Evolutionary conservation across 2,329 filamentous ascomycete genomes (phyloP).

Genomic region (Grosmannia serpens): DNA sequence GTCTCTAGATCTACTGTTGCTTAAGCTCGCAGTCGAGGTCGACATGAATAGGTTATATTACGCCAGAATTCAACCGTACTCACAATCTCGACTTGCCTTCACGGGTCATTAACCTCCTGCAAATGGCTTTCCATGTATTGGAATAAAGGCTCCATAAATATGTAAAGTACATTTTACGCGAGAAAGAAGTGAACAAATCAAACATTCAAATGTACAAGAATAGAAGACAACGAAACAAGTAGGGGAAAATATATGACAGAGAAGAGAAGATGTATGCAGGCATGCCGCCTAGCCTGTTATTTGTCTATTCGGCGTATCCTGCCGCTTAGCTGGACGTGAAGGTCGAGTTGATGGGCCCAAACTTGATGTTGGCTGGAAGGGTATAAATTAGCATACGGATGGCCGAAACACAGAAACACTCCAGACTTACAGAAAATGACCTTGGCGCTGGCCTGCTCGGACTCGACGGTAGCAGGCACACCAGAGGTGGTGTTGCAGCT

Average conservation of each 20-base stretch:
- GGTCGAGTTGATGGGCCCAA: slow-evolving; percentile 20
- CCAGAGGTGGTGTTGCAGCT: slow-evolving; percentile 32
- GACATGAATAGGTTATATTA: too few relatives aligned
- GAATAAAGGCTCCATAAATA: background rate
- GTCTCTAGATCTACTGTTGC: too few relatives aligned
- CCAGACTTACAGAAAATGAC: slow-evolving; percentile 24
- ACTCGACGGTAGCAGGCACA: slow-evolving; percentile 30
- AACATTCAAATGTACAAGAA: slow-evolving; percentile 1
- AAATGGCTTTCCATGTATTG: background rate
- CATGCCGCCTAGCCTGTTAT: background rate
- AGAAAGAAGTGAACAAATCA: background rate
- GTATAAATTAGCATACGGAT: background rate
- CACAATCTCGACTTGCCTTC: too few relatives aligned
- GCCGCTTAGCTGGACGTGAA: slow-evolving; percentile 12
- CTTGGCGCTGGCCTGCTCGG: slow-evolving; percentile 17
- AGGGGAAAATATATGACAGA: background rate
- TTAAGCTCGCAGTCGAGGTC: too few relatives aligned
- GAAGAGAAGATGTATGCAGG: background rate
- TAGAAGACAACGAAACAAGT: background rate
- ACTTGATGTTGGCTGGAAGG: slow-evolving; percentile 20
- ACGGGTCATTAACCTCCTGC: too few relatives aligned
- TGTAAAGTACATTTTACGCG: background rate
- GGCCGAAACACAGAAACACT: background rate
- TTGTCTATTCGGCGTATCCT: background rate
- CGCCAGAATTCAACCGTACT: too few relatives aligned